Base-by-base conservation (phyloP, 1,284 basidiomycete species). In the Ceratobasidium sp. region DNA sequence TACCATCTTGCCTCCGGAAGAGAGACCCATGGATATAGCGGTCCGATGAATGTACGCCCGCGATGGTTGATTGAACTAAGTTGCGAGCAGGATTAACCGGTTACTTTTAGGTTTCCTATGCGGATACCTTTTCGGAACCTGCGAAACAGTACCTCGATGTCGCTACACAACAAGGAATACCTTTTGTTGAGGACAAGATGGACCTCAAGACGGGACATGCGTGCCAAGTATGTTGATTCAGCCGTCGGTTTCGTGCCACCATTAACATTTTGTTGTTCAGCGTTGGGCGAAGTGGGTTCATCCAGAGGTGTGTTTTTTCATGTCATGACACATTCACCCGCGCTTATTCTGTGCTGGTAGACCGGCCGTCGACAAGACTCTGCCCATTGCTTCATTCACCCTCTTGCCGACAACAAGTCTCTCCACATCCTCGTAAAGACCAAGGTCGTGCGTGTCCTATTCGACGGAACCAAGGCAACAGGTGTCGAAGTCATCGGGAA, bases 201-300 rank as follows among this genome's bases (percentile, higher is more conserved):
- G 59, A 75, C 25, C 62, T 75, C 17, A 75, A 66, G 9, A 75
- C 73, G 8, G 73, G 73, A 4, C 73, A 75, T 43, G 73, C 62
- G n/a, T 75, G 62, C 37, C 73, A 75, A 37, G 73, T 66, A 57
- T 40, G 40, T 54, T n/a, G 32, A 52, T 34, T 46, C 32, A 29
- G 2, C 8, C 32, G 54, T 29, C 2, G 49, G 22, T 17, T 32
- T 37, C 19, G 25, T 44, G 1, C 8, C 22, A 11, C 25, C 15
- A n/a, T 57, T 62, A n/a, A 62, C 51, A 6, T 43, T 29, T 62
- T 19, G 7, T n/a, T 49, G 19, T 29, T 46, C 13, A 75, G 73
- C 73, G 73, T 13, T 75, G 73, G 73, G 73, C 73, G 13, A 75
- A 75, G 43, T 75, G 73, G 73, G 40, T 66, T 13, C 62, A 75